Conservation (phyloP, 225 moss, liverwort and hornwort species). For the Sphagnum contortum region DNA sequence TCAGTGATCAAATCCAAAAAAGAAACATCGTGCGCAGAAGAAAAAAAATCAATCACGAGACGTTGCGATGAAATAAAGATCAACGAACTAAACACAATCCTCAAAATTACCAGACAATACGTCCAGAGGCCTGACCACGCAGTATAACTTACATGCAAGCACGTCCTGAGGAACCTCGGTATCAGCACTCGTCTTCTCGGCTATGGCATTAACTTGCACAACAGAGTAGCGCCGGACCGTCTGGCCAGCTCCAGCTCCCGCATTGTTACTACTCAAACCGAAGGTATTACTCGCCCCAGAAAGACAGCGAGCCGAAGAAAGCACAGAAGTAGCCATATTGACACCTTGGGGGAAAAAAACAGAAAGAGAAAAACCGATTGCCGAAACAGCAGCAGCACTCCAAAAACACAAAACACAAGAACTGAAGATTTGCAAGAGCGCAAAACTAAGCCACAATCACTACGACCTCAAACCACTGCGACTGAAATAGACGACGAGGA, state of each 20-base stretch:
- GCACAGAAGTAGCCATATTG: conserved; percentile 5
- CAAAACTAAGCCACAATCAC: neutral
- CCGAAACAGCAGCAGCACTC: too few relatives aligned
- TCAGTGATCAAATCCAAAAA: too few relatives aligned
- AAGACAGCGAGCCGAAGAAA: conserved; percentile 34
- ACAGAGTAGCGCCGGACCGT: conserved; percentile 10
- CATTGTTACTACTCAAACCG: too few relatives aligned
- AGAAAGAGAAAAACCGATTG: too few relatives aligned
- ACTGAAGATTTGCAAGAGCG: conserved; percentile 14
- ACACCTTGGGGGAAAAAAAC: conserved; percentile 13
- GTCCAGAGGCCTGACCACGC: neutral
- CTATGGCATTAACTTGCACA: conserved; percentile 26
- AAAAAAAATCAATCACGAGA: too few relatives aligned
- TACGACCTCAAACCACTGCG: too few relatives aligned
- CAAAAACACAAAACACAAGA: too few relatives aligned
- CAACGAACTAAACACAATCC: too few relatives aligned
- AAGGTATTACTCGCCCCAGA: neutral
- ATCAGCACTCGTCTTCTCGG: conserved; percentile 19
- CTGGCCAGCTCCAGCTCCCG: conserved; percentile 1
- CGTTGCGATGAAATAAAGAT: too few relatives aligned
- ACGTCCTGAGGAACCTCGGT: conserved; percentile 23
- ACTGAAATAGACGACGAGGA: neutral
- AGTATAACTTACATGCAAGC: conserved; percentile 26
- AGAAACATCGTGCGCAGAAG: too few relatives aligned
- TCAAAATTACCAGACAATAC: neutral